Percentiles rank a stretch among this genome's conserved stretches.
Evolutionary conservation across 2,329 filamentous ascomycete genomes (phyloP).

Genomic region (Passalora sequoiae): DNA sequence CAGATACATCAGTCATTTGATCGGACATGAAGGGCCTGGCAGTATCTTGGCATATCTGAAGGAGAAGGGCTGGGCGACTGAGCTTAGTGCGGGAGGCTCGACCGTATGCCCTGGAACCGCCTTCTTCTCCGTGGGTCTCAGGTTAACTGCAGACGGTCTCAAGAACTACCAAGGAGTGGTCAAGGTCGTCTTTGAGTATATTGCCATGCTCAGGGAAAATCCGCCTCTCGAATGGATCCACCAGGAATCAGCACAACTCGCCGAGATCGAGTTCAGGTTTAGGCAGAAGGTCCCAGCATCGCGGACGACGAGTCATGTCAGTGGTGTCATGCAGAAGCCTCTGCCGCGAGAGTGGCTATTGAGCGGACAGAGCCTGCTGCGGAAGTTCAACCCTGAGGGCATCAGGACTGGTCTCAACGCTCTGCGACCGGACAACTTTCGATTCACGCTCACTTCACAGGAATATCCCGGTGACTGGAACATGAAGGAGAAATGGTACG

Average conservation of each 20-base stretch:
- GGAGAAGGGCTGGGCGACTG: conserved; percentile 82
- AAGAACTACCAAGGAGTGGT: conserved; percentile 76
- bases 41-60: conserved; percentile 89
- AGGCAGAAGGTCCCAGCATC: conserved; percentile 87
- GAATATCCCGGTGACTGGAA: conserved; percentile 80
- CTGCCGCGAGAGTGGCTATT: conserved; percentile 82
- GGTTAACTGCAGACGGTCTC: conserved; percentile 77
- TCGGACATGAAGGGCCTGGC: conserved; percentile 87
- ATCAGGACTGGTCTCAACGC: conserved; percentile 70
- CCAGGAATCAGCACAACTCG: conserved; percentile 82
- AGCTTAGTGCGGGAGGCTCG: conserved; percentile 70
- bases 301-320: conserved; percentile 79
- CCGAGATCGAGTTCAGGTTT: conserved; percentile 92
- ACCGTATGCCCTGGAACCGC: conserved; percentile 73
- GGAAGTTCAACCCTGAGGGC: conserved; percentile 71
- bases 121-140: conserved; percentile 73
- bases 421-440: conserved; percentile 82
- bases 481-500: conserved; percentile 93
- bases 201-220: conserved; percentile 74
- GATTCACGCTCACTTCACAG: conserved; percentile 75
- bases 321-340: conserved; percentile 85
- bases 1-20: conserved; percentile 79
- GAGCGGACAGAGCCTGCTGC: conserved; percentile 69
- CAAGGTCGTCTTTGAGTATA: conserved; percentile 84
- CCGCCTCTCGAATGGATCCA: conserved; percentile 90